These are phyloP conservation scores for Phyllostachys edulis DNA, from an alignment of 176 grass and related monocot genomes.

Conservation along the genomic window DNA sequence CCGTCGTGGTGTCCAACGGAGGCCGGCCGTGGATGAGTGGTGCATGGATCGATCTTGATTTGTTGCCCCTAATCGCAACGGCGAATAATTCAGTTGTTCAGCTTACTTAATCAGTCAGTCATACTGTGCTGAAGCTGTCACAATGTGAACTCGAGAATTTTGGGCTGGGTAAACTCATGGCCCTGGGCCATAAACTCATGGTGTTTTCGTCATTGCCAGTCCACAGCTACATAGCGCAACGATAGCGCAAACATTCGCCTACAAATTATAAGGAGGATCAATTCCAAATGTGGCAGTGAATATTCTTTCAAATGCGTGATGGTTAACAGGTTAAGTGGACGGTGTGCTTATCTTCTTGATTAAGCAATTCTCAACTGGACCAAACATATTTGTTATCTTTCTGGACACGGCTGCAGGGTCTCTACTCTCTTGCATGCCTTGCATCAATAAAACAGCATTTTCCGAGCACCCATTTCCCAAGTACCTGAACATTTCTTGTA, in stretches of 20 bases:
- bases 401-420: constrained; percentile 4
- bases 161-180: not conserved
- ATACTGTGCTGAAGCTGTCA: not conserved
- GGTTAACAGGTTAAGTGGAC: not conserved
- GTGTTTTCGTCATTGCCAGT: not conserved
- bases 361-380: constrained; percentile 25
- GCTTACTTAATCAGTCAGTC: not conserved
- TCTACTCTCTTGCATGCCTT: constrained; percentile 6
- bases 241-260: not conserved
- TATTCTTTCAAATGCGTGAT: not conserved
- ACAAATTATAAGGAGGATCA: not conserved
- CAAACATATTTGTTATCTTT: constrained; percentile 25
- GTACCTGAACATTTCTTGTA: constrained; percentile 19
- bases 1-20: not conserved
- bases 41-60: not conserved
- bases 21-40: not conserved
- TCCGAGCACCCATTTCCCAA: not conserved
- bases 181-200: not conserved
- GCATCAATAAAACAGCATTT: constrained; percentile 23
- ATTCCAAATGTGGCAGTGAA: not conserved
- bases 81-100: not conserved
- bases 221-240: not conserved
- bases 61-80: not conserved
- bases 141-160: not conserved
- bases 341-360: not conserved